Conservation (phyloP, 192 early-diverging fungal genomes). For the Anaeromyces robustus region DNA sequence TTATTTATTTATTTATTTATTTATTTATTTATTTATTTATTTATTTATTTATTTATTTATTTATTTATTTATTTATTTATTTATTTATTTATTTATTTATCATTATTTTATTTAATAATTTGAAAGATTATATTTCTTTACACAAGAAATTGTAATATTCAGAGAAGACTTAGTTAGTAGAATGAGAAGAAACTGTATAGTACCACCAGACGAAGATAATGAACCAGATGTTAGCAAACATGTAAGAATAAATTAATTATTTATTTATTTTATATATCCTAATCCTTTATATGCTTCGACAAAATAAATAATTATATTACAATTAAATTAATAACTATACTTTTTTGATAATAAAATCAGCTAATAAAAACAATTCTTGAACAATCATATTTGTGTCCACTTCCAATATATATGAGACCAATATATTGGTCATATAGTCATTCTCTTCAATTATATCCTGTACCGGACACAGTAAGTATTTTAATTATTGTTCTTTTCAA, state of each 20-base stretch:
- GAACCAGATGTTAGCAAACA: slow-evolving; percentile 12
- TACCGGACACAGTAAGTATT: slow-evolving; percentile 58
- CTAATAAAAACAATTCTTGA: slow-evolving; percentile 68
- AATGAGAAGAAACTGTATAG: slow-evolving; percentile 57
- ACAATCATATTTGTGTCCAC: slow-evolving; percentile 68
- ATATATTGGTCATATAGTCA: slow-evolving; percentile 70
- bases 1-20: too few species aligned
- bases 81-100: too few species aligned
- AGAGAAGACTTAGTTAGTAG: slow-evolving; percentile 68
- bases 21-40: too few species aligned
- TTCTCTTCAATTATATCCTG: slow-evolving; percentile 71
- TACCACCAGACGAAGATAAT: slow-evolving; percentile 27
- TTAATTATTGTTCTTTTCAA: too few species aligned
- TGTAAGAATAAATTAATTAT: slow-evolving; percentile 3
- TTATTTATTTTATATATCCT: neutral
- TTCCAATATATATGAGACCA: slow-evolving; percentile 60
- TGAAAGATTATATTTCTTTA: slow-evolving; percentile 67
- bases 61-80: too few species aligned
- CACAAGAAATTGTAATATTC: slow-evolving; percentile 80
- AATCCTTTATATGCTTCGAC: neutral
- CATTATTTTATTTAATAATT: neutral
- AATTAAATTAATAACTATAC: neutral
- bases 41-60: too few species aligned
- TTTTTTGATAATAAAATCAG: slow-evolving; percentile 10
- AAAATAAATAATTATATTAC: slow-evolving; percentile 5